A percentile compares a stretch with the other conserved stretches of the same genome.
Evolutionary conservation across 768 basidiomycete species (phyloP).

Genomic region (Tylopilus felleus): DNA sequence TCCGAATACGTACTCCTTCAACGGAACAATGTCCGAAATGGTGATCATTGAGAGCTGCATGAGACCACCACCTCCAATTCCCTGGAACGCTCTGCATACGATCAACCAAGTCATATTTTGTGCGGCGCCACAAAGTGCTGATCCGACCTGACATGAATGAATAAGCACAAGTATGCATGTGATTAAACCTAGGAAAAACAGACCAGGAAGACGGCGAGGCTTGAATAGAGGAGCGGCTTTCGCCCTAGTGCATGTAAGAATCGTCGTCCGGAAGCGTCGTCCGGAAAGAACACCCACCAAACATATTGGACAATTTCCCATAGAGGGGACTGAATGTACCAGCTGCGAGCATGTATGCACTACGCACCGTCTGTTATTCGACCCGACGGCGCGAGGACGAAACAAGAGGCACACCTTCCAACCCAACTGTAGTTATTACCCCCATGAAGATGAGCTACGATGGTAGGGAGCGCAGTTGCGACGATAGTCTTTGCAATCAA

Average conservation of each 20-base stretch:
- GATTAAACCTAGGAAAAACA: background rate
- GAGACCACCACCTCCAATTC: slow-evolving; percentile 78
- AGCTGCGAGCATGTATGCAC: slow-evolving; percentile 70
- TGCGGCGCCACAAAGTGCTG: slow-evolving; percentile 76
- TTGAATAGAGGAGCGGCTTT: slow-evolving; percentile 64
- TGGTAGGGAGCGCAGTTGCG: slow-evolving; percentile 68
- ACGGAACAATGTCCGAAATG: slow-evolving; percentile 77
- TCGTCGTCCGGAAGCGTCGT: background rate
- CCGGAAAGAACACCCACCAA: slow-evolving; percentile 23
- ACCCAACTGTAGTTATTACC: slow-evolving; percentile 69
- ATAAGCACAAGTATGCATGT: background rate
- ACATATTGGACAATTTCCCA: slow-evolving; percentile 68
- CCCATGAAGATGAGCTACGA: slow-evolving; percentile 59
- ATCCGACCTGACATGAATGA: slow-evolving; percentile 51
- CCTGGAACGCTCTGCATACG: slow-evolving; percentile 72
- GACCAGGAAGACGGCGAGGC: slow-evolving; percentile 59
- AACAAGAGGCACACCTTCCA: slow-evolving; percentile 39
- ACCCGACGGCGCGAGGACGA: background rate
- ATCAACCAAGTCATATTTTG: slow-evolving; percentile 77
- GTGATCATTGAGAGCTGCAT: slow-evolving; percentile 73
- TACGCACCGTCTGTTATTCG: slow-evolving; percentile 18
- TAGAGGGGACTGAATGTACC: slow-evolving; percentile 67
- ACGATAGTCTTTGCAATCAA: slow-evolving; percentile 48
- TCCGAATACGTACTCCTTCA: slow-evolving; percentile 55
- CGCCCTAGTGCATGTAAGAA: slow-evolving; percentile 38